A percentile compares a stretch with the other conserved stretches of the same genome.
These are phyloP conservation scores for Tripidium arundinaceum DNA, from an alignment of 202 grass and related monocot species.

Conservation along the genomic window DNA sequence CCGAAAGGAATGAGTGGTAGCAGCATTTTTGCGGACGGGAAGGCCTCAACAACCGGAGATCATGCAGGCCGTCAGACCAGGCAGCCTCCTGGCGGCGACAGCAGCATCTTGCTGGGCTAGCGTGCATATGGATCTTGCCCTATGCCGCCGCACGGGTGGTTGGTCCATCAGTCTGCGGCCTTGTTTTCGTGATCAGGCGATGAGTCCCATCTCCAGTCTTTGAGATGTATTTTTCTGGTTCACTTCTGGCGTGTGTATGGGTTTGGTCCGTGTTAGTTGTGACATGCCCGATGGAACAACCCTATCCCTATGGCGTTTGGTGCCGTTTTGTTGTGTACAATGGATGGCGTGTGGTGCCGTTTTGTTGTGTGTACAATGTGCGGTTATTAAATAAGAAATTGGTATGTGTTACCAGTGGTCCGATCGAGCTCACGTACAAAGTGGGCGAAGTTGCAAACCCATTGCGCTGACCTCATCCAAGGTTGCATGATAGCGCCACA, in stretches of 20 bases:
- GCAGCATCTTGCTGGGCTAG: conserved; percentile 83
- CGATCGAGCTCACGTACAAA: not conserved
- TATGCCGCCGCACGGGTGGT: not conserved
- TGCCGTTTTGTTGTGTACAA: not conserved
- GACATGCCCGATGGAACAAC: conserved; percentile 50
- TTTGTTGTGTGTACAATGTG: not conserved
- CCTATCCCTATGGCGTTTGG: conserved; percentile 14
- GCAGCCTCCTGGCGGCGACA: conserved; percentile 83
- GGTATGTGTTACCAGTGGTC: not conserved
- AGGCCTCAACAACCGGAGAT: conserved; percentile 31
- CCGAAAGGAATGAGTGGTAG: conserved; percentile 66
- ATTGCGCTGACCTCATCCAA: not conserved
- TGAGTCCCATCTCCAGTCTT: not conserved
- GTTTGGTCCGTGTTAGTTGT: conserved; percentile 38
- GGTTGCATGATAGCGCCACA: not conserved
- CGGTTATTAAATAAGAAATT: not conserved
- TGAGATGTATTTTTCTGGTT: conserved; percentile 12
- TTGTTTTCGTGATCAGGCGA: conserved; percentile 31
- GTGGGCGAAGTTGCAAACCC: not conserved
- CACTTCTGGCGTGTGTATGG: conserved; percentile 24
- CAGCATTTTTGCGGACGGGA: conserved; percentile 67
- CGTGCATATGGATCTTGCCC: conserved; percentile 12
- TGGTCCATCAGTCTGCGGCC: conserved; percentile 12
- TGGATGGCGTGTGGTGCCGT: not conserved
- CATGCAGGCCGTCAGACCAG: conserved; percentile 47